Evolutionary conservation across 2,329 filamentous ascomycete genomes (phyloP).

Genomic region (Pestalotiopsis sp.): DNA sequence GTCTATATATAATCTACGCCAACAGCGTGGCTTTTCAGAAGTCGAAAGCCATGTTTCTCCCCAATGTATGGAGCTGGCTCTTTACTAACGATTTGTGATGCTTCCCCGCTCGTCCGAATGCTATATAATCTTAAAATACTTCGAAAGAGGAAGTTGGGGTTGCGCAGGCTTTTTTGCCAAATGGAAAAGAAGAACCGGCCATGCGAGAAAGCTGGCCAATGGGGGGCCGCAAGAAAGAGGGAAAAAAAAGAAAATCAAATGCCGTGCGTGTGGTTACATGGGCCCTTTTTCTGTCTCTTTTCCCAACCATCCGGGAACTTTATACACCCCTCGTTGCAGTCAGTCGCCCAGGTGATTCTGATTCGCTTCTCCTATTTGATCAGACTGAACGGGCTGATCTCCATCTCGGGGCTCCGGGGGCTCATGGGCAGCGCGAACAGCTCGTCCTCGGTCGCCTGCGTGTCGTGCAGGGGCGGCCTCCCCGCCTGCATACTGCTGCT

Average conservation of each 20-base stretch:
- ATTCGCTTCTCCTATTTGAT: slow-evolving; percentile 27
- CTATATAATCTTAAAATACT: too few relatives aligned
- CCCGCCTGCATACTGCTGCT: slow-evolving; percentile 32
- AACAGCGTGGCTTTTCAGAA: neutral
- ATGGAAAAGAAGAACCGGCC: too few relatives aligned
- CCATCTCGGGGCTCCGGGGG: slow-evolving; percentile 83
- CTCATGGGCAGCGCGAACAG: slow-evolving; percentile 87
- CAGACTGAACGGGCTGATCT: slow-evolving; percentile 77
- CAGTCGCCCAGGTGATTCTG: neutral
- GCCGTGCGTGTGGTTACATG: too few relatives aligned
- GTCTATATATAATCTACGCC: neutral
- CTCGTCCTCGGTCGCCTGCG: slow-evolving; percentile 70
- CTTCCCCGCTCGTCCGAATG: too few relatives aligned
- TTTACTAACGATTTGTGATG: neutral
- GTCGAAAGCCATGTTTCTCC: neutral
- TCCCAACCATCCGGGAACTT: too few relatives aligned
- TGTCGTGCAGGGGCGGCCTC: slow-evolving; percentile 24
- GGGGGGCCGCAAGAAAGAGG: too few relatives aligned
- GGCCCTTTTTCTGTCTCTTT: too few relatives aligned
- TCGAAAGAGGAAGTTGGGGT: too few relatives aligned
- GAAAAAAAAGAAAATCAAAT: too few relatives aligned
- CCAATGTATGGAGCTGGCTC: neutral
- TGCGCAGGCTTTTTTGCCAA: too few relatives aligned
- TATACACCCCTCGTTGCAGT: neutral
- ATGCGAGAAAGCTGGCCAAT: too few relatives aligned